A percentile compares a stretch with the other conserved stretches of the same genome.
These are phyloP conservation scores for Daldinia decipiens DNA, from an alignment of 495 filamentous ascomycete species.

Conservation along the genomic window DNA sequence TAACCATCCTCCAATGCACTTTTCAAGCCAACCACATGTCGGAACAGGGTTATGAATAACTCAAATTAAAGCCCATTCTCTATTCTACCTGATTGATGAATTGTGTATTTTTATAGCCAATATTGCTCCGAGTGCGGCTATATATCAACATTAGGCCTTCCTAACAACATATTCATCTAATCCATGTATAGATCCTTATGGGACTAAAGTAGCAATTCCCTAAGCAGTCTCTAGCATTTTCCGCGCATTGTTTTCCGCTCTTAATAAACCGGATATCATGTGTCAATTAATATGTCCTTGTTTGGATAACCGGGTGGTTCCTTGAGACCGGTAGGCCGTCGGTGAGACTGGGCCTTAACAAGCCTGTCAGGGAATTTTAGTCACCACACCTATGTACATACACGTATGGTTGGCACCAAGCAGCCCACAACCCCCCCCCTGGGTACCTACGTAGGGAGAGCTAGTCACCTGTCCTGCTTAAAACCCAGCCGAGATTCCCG, in stretches of 20 bases:
- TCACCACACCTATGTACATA: slow-evolving; percentile 28
- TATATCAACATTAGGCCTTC: slow-evolving; percentile 27
- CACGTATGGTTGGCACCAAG: slow-evolving; percentile 34
- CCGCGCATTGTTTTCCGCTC: neutral
- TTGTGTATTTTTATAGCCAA: slow-evolving; percentile 9
- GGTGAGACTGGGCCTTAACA: slow-evolving; percentile 46
- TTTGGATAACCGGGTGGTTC: slow-evolving; percentile 38
- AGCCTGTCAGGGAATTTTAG: slow-evolving; percentile 44
- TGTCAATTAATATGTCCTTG: slow-evolving; percentile 26
- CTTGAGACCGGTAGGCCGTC: slow-evolving; percentile 40
- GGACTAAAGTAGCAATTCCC: slow-evolving; percentile 22
- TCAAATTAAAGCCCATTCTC: slow-evolving; percentile 24
- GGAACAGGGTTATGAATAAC: slow-evolving; percentile 13
- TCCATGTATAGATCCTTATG: slow-evolving; percentile 19
- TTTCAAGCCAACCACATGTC: slow-evolving; percentile 26
- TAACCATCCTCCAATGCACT: slow-evolving; percentile 6
- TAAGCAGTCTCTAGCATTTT: slow-evolving; percentile 4
- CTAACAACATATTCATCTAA: slow-evolving; percentile 40
- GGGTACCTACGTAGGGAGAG: slow-evolving; percentile 32
- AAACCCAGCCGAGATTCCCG: slow-evolving; percentile 32
- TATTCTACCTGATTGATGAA: slow-evolving; percentile 11
- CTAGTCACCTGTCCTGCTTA: slow-evolving; percentile 36
- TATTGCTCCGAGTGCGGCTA: slow-evolving; percentile 38
- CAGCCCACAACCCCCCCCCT: slow-evolving; percentile 34
- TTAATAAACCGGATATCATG: slow-evolving; percentile 5